phyloP scores from a whole-genome alignment of 1,139 yeast genomes.

The Candida tetrigidarum region DNA sequence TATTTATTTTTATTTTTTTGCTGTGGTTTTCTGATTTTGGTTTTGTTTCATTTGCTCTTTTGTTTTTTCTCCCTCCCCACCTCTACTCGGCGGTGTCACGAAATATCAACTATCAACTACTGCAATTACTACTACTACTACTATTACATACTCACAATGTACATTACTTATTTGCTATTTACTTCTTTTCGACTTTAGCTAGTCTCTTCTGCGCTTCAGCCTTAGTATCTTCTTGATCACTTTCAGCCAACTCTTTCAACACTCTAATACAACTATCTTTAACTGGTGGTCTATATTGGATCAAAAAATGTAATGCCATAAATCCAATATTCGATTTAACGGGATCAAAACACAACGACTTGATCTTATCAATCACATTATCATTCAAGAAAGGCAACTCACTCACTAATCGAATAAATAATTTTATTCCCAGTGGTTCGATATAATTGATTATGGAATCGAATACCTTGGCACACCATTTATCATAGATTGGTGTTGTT shows the following conservation, averaged over 20 bases:
- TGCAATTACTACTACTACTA: too few species aligned
- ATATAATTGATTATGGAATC: conserved; percentile 85
- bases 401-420: conserved; percentile 79
- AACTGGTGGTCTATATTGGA: conserved; percentile 91
- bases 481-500: conserved; percentile 54
- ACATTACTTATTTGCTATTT: not conserved
- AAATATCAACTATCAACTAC: too few species aligned
- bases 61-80: too few species aligned
- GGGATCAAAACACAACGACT: conserved; percentile 85
- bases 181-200: conserved; percentile 40
- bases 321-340: conserved; percentile 80
- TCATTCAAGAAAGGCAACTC: conserved; percentile 80
- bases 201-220: conserved; percentile 59
- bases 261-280: conserved; percentile 67
- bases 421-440: conserved; percentile 77
- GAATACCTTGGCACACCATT: conserved; percentile 73
- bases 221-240: conserved; percentile 55
- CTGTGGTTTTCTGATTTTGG: too few species aligned
- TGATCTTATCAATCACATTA: conserved; percentile 63
- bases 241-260: conserved; percentile 56
- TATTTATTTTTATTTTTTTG: too few species aligned
- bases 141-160: too few species aligned
- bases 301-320: conserved; percentile 75
- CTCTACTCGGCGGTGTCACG: too few species aligned
- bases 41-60: too few species aligned